These are phyloP conservation scores for Aspergillus homomorphus DNA, from an alignment of 495 filamentous ascomycete species.

Conservation along the genomic window DNA sequence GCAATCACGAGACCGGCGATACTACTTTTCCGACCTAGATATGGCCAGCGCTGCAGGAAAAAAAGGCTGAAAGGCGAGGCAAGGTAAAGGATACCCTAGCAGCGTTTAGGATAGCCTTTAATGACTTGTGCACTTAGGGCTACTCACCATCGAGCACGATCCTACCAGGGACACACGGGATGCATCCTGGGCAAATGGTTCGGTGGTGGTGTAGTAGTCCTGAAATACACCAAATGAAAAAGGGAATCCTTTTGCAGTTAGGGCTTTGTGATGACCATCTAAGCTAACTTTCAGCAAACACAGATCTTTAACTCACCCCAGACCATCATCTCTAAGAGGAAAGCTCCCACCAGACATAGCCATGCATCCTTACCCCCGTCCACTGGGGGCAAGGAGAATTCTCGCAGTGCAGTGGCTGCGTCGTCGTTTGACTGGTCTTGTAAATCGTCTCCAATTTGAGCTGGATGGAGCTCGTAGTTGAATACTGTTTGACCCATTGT, in stretches of 20 bases:
- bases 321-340: conserved; percentile 61
- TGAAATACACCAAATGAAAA: conserved; percentile 62
- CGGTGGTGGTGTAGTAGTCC: conserved; percentile 52
- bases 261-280: too few relatives aligned
- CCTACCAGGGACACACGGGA: conserved; percentile 42
- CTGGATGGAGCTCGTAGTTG: too few relatives aligned
- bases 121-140: too few relatives aligned
- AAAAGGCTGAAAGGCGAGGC: too few relatives aligned
- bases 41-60: conserved; percentile 24
- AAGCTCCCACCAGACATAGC: conserved; percentile 60
- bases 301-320: too few relatives aligned
- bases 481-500: too few relatives aligned
- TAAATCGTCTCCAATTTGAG: too few relatives aligned
- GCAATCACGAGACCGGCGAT: conserved; percentile 44
- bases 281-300: too few relatives aligned
- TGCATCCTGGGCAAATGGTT: conserved; percentile 43
- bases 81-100: too few relatives aligned
- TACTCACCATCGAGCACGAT: conserved; percentile 41
- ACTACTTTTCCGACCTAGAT: conserved; percentile 33
- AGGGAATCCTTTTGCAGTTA: too few relatives aligned
- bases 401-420: background rate
- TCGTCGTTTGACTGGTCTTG: too few relatives aligned
- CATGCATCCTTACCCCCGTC: conserved; percentile 64
- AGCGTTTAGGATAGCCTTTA: too few relatives aligned
- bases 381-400: conserved; percentile 35